Base-by-base conservation (phyloP, 2,329 filamentous ascomycete genomes). In the Fusarium citri region DNA sequence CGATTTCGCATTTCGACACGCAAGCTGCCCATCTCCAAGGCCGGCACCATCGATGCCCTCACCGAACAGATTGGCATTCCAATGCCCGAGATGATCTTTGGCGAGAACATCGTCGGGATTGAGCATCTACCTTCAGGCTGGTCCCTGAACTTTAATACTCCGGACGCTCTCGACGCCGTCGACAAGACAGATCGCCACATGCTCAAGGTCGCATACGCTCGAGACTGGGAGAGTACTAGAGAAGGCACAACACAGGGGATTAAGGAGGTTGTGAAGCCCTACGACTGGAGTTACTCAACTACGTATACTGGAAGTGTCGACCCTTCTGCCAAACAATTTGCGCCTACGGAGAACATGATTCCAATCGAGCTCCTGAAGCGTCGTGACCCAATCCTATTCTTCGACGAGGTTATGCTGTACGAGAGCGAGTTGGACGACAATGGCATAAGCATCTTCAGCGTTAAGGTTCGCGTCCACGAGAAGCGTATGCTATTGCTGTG, bases 341-440 rank as follows among this genome's bases (percentile, higher is more conserved):
- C 55, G 15, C 76, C 78, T 7, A 78, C 80, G 8, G 72, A 76
- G 7, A 78, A 79, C 56, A 74, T 86, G 58, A 96, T 99, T 67
- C 94, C 96, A 7, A 86, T 97, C 59, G 93, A 95, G 74, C 87
- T 98, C 43, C 87, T 99, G 53, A 94, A 92, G 78, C 89, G 93
- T 31, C 92, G 93, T 16, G 96, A 99, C 78, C 96, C 96, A 0
- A 99, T 99, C 71, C 83, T 97, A 8, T 98, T 98, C 85, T 97
- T 97, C 78, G 95, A 98, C 82, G 94, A 98, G 75, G 94, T 99
- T 41, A 90, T 98, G 74, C 86, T 99, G 49, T 99, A 97, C 79
- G 96, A 99, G 83, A 97, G 97, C 82, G 96, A 99, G 84, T 88
- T 99, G 48, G 96, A 97, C 65, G 96, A 99, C 80, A 99, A 99